phyloP scores from a whole-genome alignment of 495 filamentous ascomycete genomes.

The Hyaloscypha bicolor region DNA sequence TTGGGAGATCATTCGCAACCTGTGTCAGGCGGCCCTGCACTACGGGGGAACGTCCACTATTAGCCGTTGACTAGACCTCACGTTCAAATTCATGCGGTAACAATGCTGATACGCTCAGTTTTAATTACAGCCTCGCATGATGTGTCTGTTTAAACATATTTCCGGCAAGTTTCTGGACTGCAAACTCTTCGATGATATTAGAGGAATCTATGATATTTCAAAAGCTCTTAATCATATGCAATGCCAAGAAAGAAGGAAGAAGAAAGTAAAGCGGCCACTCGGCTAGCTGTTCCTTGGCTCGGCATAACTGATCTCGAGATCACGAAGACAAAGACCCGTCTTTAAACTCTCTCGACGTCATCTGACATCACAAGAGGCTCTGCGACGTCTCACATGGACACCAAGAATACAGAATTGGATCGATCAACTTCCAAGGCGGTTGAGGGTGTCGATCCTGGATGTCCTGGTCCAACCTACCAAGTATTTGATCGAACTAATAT shows the following conservation, averaged over 20 bases:
- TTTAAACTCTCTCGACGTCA: neutral
- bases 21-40: neutral
- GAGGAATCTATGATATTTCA: no score
- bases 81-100: neutral
- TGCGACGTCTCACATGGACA: neutral
- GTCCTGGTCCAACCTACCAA: neutral
- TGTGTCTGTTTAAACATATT: no score
- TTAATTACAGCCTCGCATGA: no score
- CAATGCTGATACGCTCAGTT: neutral
- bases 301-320: neutral
- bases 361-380: constrained; percentile 6
- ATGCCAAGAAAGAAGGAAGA: neutral
- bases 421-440: neutral
- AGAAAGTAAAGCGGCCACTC: neutral
- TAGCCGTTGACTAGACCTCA: neutral
- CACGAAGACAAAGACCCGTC: neutral
- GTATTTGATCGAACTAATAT: neutral
- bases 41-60: neutral
- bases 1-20: neutral
- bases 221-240: neutral
- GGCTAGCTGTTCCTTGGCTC: neutral
- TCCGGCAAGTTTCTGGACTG: no score
- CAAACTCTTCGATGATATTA: no score
- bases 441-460: neutral
- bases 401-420: neutral